Base-by-base conservation (phyloP, 306 rosid genomes). In the Castanea mollissima region DNA sequence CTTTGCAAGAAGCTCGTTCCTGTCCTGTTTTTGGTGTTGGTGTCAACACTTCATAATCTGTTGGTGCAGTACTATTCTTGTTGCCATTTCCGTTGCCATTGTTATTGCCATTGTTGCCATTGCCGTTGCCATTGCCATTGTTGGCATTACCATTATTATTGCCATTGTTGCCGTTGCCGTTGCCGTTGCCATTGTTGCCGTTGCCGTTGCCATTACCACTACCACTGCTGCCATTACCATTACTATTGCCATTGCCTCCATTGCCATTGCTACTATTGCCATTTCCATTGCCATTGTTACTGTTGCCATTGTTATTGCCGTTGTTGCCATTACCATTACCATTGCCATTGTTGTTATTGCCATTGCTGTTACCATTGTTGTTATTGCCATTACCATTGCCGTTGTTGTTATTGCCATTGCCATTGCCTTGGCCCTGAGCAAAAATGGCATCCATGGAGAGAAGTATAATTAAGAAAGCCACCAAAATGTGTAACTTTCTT, bases 1-100 rank as follows among this genome's bases (percentile, higher is more conserved):
- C 78, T 59, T 73, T 80, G 86, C 96, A 91, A 64, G 83, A 73
- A 2, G 82, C 96, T 80, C 96, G 69, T 74, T 92, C 89, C 70
- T 83, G 83, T 63, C 94, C 97, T 0, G 83, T 35, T 56, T 41
- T 41, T 8, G 46, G 76, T n/a, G 79, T 73, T 19, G 83, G 38
- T 71, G 86, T 2, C 83, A 89, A 60, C 5, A 0, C 16, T 0
- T 88, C 79, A 67, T 88, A 91, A 46, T 88, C 16, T 6, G 83
- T 59, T 2, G 46, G 46, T 41, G 46, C 46, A 41, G 46, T 41
- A 41, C 46, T 41, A 8, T 41, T 41, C 46, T 41, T 41, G 46
- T 0, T 49, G 15, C 16, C 15, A 49, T 49, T 49, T 1, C 54
- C 54, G 12, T 49, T 49, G 16, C 54, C 54, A 1, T 49, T 49